Percentiles rank a stretch among this genome's conserved stretches.
Conservation (phyloP, 192 early-diverging fungal species). For the Lunasporangiospora selenospora region DNA sequence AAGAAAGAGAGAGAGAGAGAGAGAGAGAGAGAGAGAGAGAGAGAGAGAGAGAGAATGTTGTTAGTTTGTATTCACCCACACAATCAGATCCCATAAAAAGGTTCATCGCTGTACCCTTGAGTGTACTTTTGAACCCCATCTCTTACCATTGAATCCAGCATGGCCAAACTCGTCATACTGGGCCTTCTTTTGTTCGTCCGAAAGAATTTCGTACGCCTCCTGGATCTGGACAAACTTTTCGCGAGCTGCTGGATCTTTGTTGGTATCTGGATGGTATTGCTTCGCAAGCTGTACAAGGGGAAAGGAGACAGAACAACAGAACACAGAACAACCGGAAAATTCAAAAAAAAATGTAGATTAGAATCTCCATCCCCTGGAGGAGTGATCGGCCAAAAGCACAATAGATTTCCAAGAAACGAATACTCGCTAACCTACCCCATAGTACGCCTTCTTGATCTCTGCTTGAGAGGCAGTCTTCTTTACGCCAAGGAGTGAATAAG, state of each 20-base stretch:
- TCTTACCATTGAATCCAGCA: conserved; percentile 42
- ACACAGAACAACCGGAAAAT: too few relatives aligned
- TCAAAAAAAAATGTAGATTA: too few relatives aligned
- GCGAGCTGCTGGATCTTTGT: conserved; percentile 89
- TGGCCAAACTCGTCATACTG: conserved; percentile 94
- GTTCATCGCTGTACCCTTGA: too few relatives aligned
- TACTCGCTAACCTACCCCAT: conserved; percentile 62
- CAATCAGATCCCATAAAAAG: too few relatives aligned
- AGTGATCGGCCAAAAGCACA: not conserved
- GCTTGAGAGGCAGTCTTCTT: conserved; percentile 73
- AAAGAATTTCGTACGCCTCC: conserved; percentile 96
- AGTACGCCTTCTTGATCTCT: conserved; percentile 99
- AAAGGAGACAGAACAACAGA: not conserved
- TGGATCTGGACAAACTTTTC: conserved; percentile 99
- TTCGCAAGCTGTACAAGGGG: conserved; percentile 77
- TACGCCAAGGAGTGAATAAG: conserved; percentile 88
- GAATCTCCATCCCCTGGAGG: too few relatives aligned
- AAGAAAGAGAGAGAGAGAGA: not conserved
- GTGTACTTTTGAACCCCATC: too few relatives aligned
- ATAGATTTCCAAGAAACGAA: not conserved
- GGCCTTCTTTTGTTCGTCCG: conserved; percentile 89
- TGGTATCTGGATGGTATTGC: conserved; percentile 98
- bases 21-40: too few relatives aligned
- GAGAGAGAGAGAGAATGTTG: too few relatives aligned
- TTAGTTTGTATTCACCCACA: too few relatives aligned